These are phyloP conservation scores for Ascochyta lentis DNA, from an alignment of 2,329 filamentous ascomycete species.

Conservation along the genomic window DNA sequence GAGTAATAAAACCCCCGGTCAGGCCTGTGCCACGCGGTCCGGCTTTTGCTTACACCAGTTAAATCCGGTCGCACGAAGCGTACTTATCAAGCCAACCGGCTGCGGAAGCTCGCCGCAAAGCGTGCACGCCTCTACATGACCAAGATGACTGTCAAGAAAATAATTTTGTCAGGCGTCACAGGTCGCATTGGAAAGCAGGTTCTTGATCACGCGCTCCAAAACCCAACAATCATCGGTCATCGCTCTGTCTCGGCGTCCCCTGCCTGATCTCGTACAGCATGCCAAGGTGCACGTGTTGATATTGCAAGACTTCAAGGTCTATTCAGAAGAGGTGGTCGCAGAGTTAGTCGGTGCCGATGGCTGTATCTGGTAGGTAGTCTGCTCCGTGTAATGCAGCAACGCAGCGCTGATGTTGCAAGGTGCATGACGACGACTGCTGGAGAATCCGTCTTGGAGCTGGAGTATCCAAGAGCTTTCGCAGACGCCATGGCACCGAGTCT, in stretches of 20 bases:
- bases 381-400: neutral
- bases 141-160: constrained; percentile 24
- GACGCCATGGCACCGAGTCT: constrained; percentile 16
- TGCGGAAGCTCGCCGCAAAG: constrained; percentile 2
- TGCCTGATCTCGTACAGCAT: constrained; percentile 18
- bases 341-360: constrained; percentile 22
- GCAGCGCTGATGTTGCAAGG: constrained; percentile 18
- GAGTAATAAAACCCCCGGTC: constrained; percentile 7
- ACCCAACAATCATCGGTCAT: constrained; percentile 21
- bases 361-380: constrained; percentile 21
- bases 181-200: constrained; percentile 22
- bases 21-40: constrained; percentile 1
- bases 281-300: constrained; percentile 23
- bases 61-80: constrained; percentile 27
- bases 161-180: constrained; percentile 21
- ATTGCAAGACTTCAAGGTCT: constrained; percentile 21
- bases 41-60: constrained; percentile 19
- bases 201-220: constrained; percentile 18
- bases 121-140: constrained; percentile 1
- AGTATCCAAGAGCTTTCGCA: constrained; percentile 25
- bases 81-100: constrained; percentile 14
- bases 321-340: constrained; percentile 20
- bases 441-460: constrained; percentile 19
- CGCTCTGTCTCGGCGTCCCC: constrained; percentile 18
- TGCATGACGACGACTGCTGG: constrained; percentile 27